These are phyloP conservation scores for Trypanosoma congolense DNA, from an alignment of 208 protist species.

Conservation along the genomic window DNA sequence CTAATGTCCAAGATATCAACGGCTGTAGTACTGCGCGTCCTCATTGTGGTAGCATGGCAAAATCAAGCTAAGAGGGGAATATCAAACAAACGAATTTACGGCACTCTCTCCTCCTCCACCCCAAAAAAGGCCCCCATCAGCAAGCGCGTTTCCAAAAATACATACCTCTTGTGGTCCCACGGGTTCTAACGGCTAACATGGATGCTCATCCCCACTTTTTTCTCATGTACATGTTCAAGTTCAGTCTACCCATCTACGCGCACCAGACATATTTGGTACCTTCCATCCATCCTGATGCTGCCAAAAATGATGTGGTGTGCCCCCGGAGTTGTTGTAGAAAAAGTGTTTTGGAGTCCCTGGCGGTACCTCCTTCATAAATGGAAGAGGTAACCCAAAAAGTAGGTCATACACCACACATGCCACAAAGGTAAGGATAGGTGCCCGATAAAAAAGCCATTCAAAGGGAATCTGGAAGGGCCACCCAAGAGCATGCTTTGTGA, in stretches of 20 bases:
- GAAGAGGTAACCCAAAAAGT: constrained; percentile 76
- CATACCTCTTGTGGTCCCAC: not conserved
- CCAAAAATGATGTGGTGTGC: constrained; percentile 83
- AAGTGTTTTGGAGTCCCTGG: constrained; percentile 77
- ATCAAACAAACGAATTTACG: too few species aligned
- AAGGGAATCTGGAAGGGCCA: constrained; percentile 90
- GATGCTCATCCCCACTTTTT: constrained; percentile 1
- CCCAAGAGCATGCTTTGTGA: constrained; percentile 79
- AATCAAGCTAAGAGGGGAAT: too few species aligned
- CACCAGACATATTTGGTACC: constrained; percentile 87
- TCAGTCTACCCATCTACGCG: constrained; percentile 67
- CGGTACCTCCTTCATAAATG: constrained; percentile 79
- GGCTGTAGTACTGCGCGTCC: too few species aligned
- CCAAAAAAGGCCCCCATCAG: too few species aligned
- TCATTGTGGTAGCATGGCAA: too few species aligned
- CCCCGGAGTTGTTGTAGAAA: constrained; percentile 82
- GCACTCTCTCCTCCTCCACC: too few species aligned
- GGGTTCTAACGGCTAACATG: not conserved
- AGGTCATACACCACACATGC: constrained; percentile 75
- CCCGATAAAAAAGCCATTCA: constrained; percentile 86
- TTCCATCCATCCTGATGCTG: constrained; percentile 87
- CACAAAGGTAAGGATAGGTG: constrained; percentile 59
- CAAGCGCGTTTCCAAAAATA: too few species aligned
- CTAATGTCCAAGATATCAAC: too few species aligned
- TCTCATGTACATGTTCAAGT: constrained; percentile 1